Evolutionary conservation across 768 basidiomycete genomes (phyloP), one percentile per base, ranked within the genome.

Genomic region (Xanthoconium purpureum): DNA sequence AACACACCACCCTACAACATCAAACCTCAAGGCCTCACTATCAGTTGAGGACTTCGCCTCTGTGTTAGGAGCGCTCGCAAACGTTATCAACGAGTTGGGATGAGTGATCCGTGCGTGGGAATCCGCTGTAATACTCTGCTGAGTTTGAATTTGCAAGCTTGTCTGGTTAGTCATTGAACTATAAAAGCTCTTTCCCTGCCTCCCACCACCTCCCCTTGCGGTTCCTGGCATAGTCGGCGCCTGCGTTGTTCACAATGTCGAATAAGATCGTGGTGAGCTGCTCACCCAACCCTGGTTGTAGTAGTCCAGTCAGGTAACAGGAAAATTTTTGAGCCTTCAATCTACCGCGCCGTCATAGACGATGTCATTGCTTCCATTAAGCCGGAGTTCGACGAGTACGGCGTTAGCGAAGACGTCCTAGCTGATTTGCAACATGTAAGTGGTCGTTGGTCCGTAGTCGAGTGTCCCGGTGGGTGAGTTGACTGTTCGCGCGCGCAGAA

Each of bases 221-320:
- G 68, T 63, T 58, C 56, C 51, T 54, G 61, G 57, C 55, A 63
- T 60, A 54, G 62, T 68, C 60, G 64, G 66, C 62, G 4, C 24
- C 24, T 24, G 24, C 24, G 66, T 66, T 63, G 59, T 69, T 65
- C 68, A 63, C 70, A 68, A 96, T 95, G 94, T 94, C 93, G 58
- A 96, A 96, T 88, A 95, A 95, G 81, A 92, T 94, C 80, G 94
- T 96, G 86, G 93, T 94, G 83, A 91, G 90, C 88, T 84, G 77
- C 81, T 83, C 84, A 81, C 82, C 73, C 77, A 74, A 79, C 74
- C 75, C 75, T 74, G 73, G 76, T 72, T 71, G 75, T 80, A 78
- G 80, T 83, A 83, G 80, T 78, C 71, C 71, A 74, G 71, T 60
- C 69, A 65, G 74, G 77, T 78, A 76, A 80, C 84, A 66, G 77